These are phyloP conservation scores for Pyracantha coccinea DNA, from an alignment of 331 rosid species.

Conservation along the genomic window DNA sequence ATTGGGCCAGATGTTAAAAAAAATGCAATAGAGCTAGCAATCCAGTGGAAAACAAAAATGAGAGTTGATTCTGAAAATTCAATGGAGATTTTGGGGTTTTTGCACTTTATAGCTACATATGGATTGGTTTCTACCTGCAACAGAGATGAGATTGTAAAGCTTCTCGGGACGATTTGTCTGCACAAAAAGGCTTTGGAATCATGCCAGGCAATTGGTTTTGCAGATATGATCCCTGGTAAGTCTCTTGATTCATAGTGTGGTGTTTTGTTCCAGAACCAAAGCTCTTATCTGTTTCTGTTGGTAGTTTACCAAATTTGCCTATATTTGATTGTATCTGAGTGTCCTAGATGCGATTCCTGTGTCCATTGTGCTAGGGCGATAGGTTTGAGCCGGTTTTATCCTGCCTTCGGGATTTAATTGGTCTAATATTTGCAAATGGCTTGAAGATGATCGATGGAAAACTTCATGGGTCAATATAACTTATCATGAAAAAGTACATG, in stretches of 20 bases:
- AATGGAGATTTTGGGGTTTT: constrained; percentile 35
- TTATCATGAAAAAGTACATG: background rate
- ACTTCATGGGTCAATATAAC: background rate
- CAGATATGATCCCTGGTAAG: constrained; percentile 31
- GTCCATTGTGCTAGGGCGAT: background rate
- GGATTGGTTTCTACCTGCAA: constrained; percentile 30
- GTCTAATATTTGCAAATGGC: background rate
- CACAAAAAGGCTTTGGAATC: constrained; percentile 33
- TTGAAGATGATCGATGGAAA: background rate
- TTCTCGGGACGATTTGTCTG: constrained; percentile 30
- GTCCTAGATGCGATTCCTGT: background rate
- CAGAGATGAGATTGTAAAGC: constrained; percentile 35
- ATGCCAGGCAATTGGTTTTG: constrained; percentile 30
- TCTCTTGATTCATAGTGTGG: background rate
- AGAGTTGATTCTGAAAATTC: constrained; percentile 18
- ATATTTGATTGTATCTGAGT: background rate
- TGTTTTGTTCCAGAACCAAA: background rate
- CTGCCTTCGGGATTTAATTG: background rate
- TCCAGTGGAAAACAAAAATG: constrained; percentile 29
- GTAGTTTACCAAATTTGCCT: background rate
- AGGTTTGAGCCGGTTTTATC: background rate
- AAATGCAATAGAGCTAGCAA: constrained; percentile 37
- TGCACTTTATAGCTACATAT: constrained; percentile 35
- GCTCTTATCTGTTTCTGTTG: background rate
- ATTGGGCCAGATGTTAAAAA: constrained; percentile 25